Evolutionary conservation across 2,329 filamentous ascomycete species (phyloP).

Genomic region (Sporothrix brasiliensis): DNA sequence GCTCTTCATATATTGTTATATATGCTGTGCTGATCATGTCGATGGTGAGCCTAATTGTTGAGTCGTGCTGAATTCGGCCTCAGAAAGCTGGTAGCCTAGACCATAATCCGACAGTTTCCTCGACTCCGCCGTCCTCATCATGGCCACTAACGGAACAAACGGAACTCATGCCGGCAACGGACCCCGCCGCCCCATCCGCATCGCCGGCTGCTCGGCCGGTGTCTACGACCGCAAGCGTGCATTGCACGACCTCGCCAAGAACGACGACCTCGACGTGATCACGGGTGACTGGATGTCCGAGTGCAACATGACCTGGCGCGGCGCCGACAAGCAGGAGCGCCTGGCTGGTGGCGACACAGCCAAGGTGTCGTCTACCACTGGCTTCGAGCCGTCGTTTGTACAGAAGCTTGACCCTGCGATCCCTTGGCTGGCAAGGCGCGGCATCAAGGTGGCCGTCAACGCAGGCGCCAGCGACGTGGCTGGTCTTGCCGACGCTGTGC

Average conservation of each 20-base stretch:
- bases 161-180: not conserved
- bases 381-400: conserved; percentile 44
- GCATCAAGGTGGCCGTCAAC: conserved; percentile 43
- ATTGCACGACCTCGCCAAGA: conserved; percentile 47
- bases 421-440: conserved; percentile 37
- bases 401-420: conserved; percentile 42
- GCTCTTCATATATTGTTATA: not conserved
- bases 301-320: conserved; percentile 43
- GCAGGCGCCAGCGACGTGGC: conserved; percentile 42
- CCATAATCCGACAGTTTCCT: not conserved
- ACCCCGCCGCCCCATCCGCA: conserved; percentile 43
- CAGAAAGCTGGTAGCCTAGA: too few relatives aligned
- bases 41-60: not conserved
- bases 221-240: conserved; percentile 50
- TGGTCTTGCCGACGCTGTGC: conserved; percentile 33
- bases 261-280: conserved; percentile 44
- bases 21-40: not conserved
- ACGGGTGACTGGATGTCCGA: conserved; percentile 43
- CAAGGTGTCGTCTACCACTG: conserved; percentile 39
- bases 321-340: conserved; percentile 32
- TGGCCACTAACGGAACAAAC: conserved; percentile 9
- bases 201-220: conserved; percentile 49
- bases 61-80: not conserved
- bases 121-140: not conserved
- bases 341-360: conserved; percentile 36